Conservation (phyloP, 2,329 filamentous ascomycete species). For the Trichoderma guizhouense region DNA sequence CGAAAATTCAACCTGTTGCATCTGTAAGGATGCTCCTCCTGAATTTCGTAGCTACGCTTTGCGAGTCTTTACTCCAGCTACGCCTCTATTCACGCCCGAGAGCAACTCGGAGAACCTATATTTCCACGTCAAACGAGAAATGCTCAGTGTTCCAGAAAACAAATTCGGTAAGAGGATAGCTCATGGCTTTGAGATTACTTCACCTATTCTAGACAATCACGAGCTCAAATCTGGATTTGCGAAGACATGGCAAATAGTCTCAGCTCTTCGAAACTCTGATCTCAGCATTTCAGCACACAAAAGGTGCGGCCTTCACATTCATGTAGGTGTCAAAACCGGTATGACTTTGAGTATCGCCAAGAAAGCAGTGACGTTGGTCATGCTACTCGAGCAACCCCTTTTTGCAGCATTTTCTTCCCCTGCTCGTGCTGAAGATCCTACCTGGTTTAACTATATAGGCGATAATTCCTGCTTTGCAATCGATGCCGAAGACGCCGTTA, state of each 20-base stretch:
- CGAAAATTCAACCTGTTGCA: not conserved
- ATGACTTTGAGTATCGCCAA: slow-evolving; percentile 25
- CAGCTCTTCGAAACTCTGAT: slow-evolving; percentile 7
- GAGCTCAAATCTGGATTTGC: slow-evolving; percentile 23
- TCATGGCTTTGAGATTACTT: slow-evolving; percentile 22
- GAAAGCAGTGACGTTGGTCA: slow-evolving; percentile 23
- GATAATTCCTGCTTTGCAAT: not conserved
- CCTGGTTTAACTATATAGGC: not conserved
- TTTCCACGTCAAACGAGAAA: slow-evolving; percentile 22
- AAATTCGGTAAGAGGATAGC: slow-evolving; percentile 8
- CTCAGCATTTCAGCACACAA: slow-evolving; percentile 17
- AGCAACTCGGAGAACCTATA: not conserved
- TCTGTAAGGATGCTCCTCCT: not conserved
- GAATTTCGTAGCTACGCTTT: not conserved
- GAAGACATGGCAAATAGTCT: slow-evolving; percentile 4
- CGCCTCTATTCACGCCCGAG: not conserved
- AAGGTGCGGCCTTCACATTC: slow-evolving; percentile 27
- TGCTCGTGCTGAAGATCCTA: not conserved
- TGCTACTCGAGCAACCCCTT: slow-evolving; percentile 24
- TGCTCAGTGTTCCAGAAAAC: not conserved
- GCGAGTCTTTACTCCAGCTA: slow-evolving; percentile 1
- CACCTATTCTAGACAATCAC: slow-evolving; percentile 21
- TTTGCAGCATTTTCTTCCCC: slow-evolving; percentile 3
- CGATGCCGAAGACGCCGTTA: not conserved
- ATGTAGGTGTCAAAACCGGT: slow-evolving; percentile 25